These are phyloP conservation scores for Cunninghamia lanceolata DNA, from an alignment of 75 land plant genomes.

Conservation along the genomic window DNA sequence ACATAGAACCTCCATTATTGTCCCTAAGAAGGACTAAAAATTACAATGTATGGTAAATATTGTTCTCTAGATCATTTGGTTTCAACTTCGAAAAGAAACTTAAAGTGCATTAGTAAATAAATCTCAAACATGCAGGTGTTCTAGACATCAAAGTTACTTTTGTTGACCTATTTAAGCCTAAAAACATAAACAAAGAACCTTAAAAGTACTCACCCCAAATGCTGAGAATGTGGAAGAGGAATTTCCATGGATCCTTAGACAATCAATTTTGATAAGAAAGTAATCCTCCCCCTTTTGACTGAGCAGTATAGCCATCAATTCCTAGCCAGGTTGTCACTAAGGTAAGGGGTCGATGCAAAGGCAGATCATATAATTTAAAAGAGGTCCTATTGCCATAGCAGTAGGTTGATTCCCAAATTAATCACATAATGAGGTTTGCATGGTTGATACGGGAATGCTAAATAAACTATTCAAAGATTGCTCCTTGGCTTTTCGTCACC, in stretches of 20 bases:
- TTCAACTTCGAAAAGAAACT: background rate
- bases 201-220: conserved; percentile 57
- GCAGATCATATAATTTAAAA: too few species aligned
- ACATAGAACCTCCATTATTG: background rate
- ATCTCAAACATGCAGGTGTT: too few species aligned
- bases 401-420: too few species aligned
- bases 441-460: too few species aligned
- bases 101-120: background rate
- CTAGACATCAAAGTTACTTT: too few species aligned
- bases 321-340: too few species aligned
- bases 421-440: too few species aligned
- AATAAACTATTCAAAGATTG: too few species aligned
- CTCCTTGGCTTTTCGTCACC: too few species aligned
- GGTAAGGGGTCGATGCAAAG: too few species aligned
- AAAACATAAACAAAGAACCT: background rate
- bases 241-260: conserved; percentile 71
- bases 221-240: conserved; percentile 60
- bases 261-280: conserved; percentile 62
- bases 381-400: too few species aligned
- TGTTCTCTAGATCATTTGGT: background rate
- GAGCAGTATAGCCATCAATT: conserved; percentile 67
- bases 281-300: conserved; percentile 89
- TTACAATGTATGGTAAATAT: background rate
- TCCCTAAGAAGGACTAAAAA: background rate
- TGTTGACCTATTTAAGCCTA: background rate